Evolutionary conservation across 2,329 filamentous ascomycete species (phyloP).

Genomic region (Colletotrichum acutatum): DNA sequence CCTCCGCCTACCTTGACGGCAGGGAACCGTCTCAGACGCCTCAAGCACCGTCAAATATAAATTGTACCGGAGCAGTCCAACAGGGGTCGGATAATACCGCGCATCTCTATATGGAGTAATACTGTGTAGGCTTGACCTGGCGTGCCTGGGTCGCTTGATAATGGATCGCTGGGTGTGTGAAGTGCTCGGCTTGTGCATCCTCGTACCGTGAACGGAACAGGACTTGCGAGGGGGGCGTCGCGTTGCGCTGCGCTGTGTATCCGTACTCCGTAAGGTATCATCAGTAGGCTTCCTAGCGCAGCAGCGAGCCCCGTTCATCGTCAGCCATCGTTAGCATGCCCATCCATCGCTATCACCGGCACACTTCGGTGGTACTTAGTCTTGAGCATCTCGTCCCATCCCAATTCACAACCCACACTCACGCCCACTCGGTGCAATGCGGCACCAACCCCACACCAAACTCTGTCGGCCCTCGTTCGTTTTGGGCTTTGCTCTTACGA

Average conservation of each 20-base stretch:
- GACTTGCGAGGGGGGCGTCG: not conserved
- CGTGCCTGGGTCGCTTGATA: too few species aligned
- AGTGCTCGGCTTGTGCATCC: not conserved
- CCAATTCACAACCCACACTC: slow-evolving; percentile 2
- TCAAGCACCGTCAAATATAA: not conserved
- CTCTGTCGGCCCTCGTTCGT: slow-evolving; percentile 14
- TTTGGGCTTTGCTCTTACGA: not conserved
- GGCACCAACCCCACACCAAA: slow-evolving; percentile 22
- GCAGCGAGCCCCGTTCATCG: not conserved
- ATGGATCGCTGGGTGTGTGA: too few species aligned
- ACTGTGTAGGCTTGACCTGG: too few species aligned
- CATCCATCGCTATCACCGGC: not conserved
- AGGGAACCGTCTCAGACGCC: not conserved
- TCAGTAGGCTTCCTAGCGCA: not conserved
- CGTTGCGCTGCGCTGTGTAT: not conserved
- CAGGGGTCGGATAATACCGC: not conserved
- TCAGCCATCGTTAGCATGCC: not conserved
- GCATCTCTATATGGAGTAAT: not conserved
- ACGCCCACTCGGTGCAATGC: not conserved
- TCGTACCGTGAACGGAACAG: not conserved
- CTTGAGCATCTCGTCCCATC: slow-evolving; percentile 3
- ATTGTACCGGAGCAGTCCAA: not conserved
- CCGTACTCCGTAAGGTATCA: too few species aligned
- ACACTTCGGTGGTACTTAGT: not conserved
- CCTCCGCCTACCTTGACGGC: not conserved